Evolutionary conservation across 2,329 filamentous ascomycete genomes (phyloP).

Genomic region (Fusarium anguioides): DNA sequence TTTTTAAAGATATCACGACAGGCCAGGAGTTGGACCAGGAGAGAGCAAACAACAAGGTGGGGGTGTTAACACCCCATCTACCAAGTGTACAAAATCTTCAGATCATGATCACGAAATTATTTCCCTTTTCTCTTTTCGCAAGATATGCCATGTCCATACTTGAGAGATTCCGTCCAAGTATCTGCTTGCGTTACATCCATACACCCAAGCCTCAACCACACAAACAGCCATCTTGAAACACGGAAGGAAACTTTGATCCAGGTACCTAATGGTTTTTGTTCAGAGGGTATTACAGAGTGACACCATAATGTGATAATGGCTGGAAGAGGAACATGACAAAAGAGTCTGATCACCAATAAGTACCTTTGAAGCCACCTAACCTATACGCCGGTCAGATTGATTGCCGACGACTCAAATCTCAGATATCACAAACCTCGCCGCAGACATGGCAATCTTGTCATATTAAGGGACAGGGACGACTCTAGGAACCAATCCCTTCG

Average conservation of each 20-base stretch:
- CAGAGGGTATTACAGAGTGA: constrained; percentile 1
- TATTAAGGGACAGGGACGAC: not conserved
- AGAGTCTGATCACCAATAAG: not conserved
- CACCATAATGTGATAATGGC: not conserved
- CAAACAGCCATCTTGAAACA: constrained; percentile 8
- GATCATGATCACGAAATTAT: constrained; percentile 24
- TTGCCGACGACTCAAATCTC: constrained; percentile 3
- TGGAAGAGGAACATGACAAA: not conserved
- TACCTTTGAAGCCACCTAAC: not conserved
- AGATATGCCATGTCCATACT: not conserved
- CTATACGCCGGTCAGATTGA: not conserved
- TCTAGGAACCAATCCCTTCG: not conserved
- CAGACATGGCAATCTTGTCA: not conserved
- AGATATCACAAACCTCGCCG: constrained; percentile 3
- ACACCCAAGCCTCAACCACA: not conserved
- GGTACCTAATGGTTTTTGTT: not conserved
- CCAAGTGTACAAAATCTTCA: constrained; percentile 18
- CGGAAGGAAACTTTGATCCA: not conserved
- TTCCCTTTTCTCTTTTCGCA: constrained; percentile 5
- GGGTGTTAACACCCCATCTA: constrained; percentile 18
- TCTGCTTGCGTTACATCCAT: constrained; percentile 24
- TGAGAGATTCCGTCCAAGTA: constrained; percentile 1
- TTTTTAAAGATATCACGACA: constrained; percentile 39
- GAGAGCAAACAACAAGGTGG: constrained; percentile 1
- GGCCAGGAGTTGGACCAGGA: constrained; percentile 32